Conservation (phyloP, 176 grass and related monocot species). For the Raddia distichophylla region DNA sequence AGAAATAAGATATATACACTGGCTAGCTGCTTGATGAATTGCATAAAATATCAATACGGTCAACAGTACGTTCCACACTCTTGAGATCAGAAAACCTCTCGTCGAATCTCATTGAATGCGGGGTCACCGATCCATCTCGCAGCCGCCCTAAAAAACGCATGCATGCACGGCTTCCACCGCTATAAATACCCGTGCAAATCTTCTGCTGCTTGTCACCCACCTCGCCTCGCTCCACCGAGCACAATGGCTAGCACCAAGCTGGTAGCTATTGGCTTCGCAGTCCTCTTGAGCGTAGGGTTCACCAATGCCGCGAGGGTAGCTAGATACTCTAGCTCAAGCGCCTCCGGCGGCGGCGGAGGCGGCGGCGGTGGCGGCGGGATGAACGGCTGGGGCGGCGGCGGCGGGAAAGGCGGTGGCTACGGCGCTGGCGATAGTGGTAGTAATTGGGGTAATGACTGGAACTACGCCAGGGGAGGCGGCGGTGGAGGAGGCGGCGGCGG, state of each 20-base stretch:
- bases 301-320: constrained; percentile 42
- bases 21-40: no score
- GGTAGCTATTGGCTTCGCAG: constrained; percentile 43
- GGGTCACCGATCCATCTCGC: background rate
- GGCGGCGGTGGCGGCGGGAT: constrained; percentile 7
- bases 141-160: background rate
- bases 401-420: background rate
- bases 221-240: constrained; percentile 15
- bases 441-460: background rate
- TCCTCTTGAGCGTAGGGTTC: constrained; percentile 46
- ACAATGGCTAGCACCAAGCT: constrained; percentile 49
- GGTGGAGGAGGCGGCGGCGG: constrained; percentile 40
- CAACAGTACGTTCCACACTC: background rate
- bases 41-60: background rate
- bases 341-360: constrained; percentile 33
- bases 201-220: constrained; percentile 1
- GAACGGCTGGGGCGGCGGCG: constrained; percentile 33
- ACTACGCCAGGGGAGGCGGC: constrained; percentile 19
- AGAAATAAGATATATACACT: no score
- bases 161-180: constrained; percentile 26
- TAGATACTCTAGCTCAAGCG: background rate
- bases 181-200: constrained; percentile 46
- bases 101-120: constrained; percentile 30
- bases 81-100: constrained; percentile 6
- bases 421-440: background rate